These are phyloP conservation scores for Naganishia sp. DNA, from an alignment of 1,284 basidiomycete species.

Conservation along the genomic window DNA sequence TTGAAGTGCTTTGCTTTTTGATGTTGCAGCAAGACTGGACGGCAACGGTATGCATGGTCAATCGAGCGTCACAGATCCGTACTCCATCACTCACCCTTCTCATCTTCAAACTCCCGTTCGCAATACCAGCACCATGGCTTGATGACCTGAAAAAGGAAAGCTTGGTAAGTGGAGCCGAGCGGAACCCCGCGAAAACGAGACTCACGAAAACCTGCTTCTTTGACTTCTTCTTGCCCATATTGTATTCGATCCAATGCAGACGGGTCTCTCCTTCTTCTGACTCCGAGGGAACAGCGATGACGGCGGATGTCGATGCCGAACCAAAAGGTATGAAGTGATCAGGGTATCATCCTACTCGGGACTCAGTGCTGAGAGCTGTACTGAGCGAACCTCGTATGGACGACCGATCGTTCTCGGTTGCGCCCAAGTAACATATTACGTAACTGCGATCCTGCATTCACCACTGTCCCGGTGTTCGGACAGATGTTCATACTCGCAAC, in stretches of 20 bases:
- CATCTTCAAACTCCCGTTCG: slow-evolving; percentile 97
- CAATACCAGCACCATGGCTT: slow-evolving; percentile 99
- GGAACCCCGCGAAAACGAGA: slow-evolving; percentile 7
- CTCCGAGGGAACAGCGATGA: too few relatives aligned
- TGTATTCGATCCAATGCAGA: neutral
- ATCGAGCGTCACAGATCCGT: neutral
- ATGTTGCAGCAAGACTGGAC: slow-evolving; percentile 89
- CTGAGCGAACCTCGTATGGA: too few relatives aligned
- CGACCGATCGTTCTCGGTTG: too few relatives aligned
- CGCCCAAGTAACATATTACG: neutral
- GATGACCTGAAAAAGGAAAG: slow-evolving; percentile 62
- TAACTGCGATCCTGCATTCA: neutral
- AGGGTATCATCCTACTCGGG: too few relatives aligned
- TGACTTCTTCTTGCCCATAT: slow-evolving; percentile 54
- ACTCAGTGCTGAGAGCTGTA: too few relatives aligned
- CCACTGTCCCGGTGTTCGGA: too few relatives aligned
- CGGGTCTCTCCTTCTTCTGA: too few relatives aligned
- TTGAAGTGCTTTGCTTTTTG: slow-evolving; percentile 99
- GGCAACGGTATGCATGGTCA: slow-evolving; percentile 3
- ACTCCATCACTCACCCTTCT: slow-evolving; percentile 67
- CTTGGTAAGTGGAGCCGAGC: neutral
- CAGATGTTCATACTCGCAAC: too few relatives aligned
- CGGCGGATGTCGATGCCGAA: too few relatives aligned
- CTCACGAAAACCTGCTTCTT: slow-evolving; percentile 51
- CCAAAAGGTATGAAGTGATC: too few relatives aligned